Evolutionary conservation across 108 stramenopile genomes (phyloP).

Genomic region (Epithemia pelagica): DNA sequence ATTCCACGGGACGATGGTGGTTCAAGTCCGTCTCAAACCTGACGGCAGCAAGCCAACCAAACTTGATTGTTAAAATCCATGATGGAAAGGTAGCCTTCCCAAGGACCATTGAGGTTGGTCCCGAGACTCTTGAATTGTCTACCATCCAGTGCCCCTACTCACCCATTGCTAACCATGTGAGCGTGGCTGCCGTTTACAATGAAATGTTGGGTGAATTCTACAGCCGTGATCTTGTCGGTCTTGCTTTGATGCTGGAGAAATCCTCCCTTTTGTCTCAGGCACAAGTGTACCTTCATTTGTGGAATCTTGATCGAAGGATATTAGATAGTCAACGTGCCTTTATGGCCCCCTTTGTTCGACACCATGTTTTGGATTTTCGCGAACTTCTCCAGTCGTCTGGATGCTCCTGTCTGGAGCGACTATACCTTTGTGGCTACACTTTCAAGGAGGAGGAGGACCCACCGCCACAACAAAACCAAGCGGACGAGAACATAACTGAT

Average conservation of each 20-base stretch:
- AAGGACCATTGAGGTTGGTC: neutral
- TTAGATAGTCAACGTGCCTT: neutral
- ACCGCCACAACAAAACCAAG: too few relatives aligned
- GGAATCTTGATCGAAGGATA: neutral
- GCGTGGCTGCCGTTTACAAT: slow-evolving; percentile 36
- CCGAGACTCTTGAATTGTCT: neutral
- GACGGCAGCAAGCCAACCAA: slow-evolving; percentile 4
- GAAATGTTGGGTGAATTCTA: slow-evolving; percentile 61
- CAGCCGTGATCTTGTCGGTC: slow-evolving; percentile 2
- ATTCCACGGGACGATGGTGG: slow-evolving; percentile 3
- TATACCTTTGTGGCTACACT: neutral
- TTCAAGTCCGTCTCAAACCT: neutral
- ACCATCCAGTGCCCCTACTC: neutral
- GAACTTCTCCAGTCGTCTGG: neutral
- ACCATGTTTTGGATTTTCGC: neutral
- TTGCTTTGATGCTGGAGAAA: too few relatives aligned
- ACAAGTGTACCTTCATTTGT: neutral
- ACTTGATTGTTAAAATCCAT: neutral
- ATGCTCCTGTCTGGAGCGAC: neutral
- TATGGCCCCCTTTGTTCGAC: neutral
- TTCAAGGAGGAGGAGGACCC: neutral
- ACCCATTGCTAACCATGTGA: slow-evolving; percentile 22
- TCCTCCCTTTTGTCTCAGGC: too few relatives aligned
- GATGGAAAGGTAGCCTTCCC: neutral
- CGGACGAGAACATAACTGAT: too few relatives aligned